A percentile compares a stretch with the other conserved stretches of the same genome.
phyloP scores from a whole-genome alignment of 2,329 filamentous ascomycete genomes.

The Sclerotinia subarctica region DNA sequence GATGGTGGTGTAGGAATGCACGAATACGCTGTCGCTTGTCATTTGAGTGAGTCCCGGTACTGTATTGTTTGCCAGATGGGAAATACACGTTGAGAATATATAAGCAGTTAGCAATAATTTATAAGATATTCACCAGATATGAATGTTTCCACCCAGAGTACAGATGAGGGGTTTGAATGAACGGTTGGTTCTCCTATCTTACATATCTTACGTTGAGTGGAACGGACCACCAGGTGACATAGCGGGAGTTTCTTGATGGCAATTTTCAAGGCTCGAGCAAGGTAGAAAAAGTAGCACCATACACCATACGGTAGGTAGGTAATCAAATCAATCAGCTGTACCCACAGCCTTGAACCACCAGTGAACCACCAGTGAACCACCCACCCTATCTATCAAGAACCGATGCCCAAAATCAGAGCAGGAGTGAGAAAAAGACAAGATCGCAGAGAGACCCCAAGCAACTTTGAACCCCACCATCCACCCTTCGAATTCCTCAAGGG shows the following conservation, averaged over 20 bases:
- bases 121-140: background rate
- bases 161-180: background rate
- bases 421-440: background rate
- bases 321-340: background rate
- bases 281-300: background rate
- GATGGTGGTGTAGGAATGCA: too few species aligned
- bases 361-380: background rate
- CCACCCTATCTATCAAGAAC: background rate
- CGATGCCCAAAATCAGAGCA: too few species aligned
- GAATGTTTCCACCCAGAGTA: background rate
- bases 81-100: background rate
- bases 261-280: background rate
- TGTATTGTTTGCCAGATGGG: too few species aligned
- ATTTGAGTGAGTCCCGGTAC: background rate
- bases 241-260: background rate
- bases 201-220: background rate
- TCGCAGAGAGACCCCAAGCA: constrained; percentile 3
- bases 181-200: background rate
- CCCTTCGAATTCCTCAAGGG: background rate
- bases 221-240: constrained; percentile 1
- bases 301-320: too few species aligned
- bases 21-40: background rate
- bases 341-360: background rate
- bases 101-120: background rate
- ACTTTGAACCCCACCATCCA: constrained; percentile 10